phyloP scores from a whole-genome alignment of 306 rosid genomes.

The Inga oerstediana region DNA sequence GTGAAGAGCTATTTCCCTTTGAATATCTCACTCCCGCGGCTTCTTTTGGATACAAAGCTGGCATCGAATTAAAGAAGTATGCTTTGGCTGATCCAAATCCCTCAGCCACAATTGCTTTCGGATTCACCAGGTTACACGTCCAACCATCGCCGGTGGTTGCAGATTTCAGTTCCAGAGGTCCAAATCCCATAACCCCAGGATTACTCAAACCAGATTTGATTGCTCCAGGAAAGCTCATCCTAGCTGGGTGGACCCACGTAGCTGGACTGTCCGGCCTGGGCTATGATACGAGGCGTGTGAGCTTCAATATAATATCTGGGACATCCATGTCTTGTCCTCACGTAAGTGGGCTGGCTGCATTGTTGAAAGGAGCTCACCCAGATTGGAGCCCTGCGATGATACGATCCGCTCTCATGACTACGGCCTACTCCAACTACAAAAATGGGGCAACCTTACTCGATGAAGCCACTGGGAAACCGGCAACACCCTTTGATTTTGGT shows the following conservation, averaged over 20 bases:
- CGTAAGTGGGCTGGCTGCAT: slow-evolving; percentile 81
- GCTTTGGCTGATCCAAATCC: slow-evolving; percentile 53
- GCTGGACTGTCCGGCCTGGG: slow-evolving; percentile 66
- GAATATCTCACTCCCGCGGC: slow-evolving; percentile 63
- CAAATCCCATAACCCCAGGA: slow-evolving; percentile 64
- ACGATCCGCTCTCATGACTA: slow-evolving; percentile 94
- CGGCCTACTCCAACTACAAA: slow-evolving; percentile 68
- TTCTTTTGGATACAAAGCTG: slow-evolving; percentile 62
- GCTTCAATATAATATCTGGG: slow-evolving; percentile 81
- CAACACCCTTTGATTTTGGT: slow-evolving; percentile 85
- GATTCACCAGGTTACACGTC: slow-evolving; percentile 62
- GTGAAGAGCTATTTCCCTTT: slow-evolving; percentile 78
- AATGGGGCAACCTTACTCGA: slow-evolving; percentile 61
- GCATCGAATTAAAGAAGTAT: slow-evolving; percentile 66
- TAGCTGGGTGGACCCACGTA: slow-evolving; percentile 87
- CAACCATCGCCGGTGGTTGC: slow-evolving; percentile 89
- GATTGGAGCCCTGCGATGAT: slow-evolving; percentile 95
- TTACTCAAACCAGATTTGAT: slow-evolving; percentile 91
- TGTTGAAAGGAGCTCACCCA: slow-evolving; percentile 70
- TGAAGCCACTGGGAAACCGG: slow-evolving; percentile 40
- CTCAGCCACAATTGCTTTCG: slow-evolving; percentile 49
- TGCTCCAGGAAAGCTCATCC: slow-evolving; percentile 96
- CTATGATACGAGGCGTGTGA: slow-evolving; percentile 58
- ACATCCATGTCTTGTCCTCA: slow-evolving; percentile 99
- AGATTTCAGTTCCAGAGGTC: slow-evolving; percentile 93